A percentile compares a stretch with the other conserved stretches of the same genome.
phyloP scores from a whole-genome alignment of 352 stramenopile genomes.

The Globisporangium mamillatum region DNA sequence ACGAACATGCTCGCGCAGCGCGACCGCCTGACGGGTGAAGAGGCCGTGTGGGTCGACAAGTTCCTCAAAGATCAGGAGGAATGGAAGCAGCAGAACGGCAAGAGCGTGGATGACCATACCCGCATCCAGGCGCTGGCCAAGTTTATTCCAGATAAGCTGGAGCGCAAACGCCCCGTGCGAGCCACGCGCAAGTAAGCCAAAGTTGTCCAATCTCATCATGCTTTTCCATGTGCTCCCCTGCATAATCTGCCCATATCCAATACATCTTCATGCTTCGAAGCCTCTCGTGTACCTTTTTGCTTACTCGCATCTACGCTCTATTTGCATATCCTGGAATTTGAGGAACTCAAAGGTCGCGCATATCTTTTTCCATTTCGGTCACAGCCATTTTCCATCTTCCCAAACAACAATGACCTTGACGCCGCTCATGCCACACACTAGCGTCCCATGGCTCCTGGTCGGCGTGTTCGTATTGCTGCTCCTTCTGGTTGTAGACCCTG shows the following conservation, averaged over 20 bases:
- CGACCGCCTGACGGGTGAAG: slow-evolving; percentile 19
- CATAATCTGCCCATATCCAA: background rate
- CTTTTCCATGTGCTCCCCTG: background rate
- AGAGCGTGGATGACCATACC: slow-evolving; percentile 25
- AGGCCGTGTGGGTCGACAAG: slow-evolving; percentile 28
- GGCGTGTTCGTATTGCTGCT: background rate
- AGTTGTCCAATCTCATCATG: background rate
- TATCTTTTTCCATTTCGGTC: background rate
- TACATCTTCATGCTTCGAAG: background rate
- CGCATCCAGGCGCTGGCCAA: background rate
- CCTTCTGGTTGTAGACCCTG: background rate
- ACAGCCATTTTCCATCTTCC: background rate
- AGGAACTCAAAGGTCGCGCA: slow-evolving; percentile 1
- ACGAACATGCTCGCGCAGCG: slow-evolving; percentile 26
- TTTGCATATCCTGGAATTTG: background rate
- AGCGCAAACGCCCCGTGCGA: slow-evolving; percentile 12
- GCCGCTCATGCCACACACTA: background rate
- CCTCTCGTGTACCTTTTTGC: background rate
- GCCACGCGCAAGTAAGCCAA: slow-evolving; percentile 4
- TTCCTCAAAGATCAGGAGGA: slow-evolving; percentile 27
- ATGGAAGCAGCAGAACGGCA: slow-evolving; percentile 31
- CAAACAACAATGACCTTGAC: background rate
- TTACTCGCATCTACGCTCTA: background rate
- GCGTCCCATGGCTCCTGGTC: background rate
- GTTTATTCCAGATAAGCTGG: slow-evolving; percentile 14